Percentiles rank a stretch among this genome's conserved stretches.
Evolutionary conservation across 2,329 filamentous ascomycete genomes (phyloP).

Genomic region (Drechmeria coniospora): DNA sequence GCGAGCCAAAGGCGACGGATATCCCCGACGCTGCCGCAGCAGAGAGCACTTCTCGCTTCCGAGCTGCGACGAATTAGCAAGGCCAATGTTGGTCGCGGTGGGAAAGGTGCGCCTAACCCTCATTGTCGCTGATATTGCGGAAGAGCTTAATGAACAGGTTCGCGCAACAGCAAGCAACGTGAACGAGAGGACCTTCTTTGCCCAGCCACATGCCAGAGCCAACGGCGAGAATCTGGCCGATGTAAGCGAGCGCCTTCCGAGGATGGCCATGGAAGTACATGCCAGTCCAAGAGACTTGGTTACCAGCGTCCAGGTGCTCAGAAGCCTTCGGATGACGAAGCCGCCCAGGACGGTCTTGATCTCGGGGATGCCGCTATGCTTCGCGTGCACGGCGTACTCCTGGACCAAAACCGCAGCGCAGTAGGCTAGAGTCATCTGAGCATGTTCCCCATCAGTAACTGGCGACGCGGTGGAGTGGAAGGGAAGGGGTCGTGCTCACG

Average conservation of each 20-base stretch:
- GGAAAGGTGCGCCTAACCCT: slow-evolving; percentile 38
- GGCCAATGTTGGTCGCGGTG: slow-evolving; percentile 1
- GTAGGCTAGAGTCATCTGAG: slow-evolving; percentile 63
- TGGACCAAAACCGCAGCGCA: slow-evolving; percentile 67
- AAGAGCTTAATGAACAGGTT: slow-evolving; percentile 90
- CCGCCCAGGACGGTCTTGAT: slow-evolving; percentile 93
- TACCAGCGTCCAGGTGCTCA: slow-evolving; percentile 75
- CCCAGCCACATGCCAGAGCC: slow-evolving; percentile 92
- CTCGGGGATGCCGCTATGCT: slow-evolving; percentile 91
- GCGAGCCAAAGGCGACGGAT: slow-evolving; percentile 84
- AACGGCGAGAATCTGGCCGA: slow-evolving; percentile 61
- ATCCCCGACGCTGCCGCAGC: slow-evolving; percentile 86
- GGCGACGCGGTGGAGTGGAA: slow-evolving; percentile 7
- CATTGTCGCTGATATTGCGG: slow-evolving; percentile 62
- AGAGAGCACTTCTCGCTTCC: slow-evolving; percentile 84
- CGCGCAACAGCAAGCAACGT: slow-evolving; percentile 92
- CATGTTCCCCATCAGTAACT: no score
- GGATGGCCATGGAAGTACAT: slow-evolving; percentile 13
- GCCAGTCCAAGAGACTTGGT: slow-evolving; percentile 84
- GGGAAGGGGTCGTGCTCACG: slow-evolving; percentile 27
- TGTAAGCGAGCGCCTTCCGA: slow-evolving; percentile 1
- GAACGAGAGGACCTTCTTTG: slow-evolving; percentile 88
- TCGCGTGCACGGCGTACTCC: slow-evolving; percentile 74
- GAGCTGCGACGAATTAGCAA: slow-evolving; percentile 51
- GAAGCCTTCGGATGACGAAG: slow-evolving; percentile 77